phyloP scores from a whole-genome alignment of 306 rosid species.

The Betula pendula region DNA sequence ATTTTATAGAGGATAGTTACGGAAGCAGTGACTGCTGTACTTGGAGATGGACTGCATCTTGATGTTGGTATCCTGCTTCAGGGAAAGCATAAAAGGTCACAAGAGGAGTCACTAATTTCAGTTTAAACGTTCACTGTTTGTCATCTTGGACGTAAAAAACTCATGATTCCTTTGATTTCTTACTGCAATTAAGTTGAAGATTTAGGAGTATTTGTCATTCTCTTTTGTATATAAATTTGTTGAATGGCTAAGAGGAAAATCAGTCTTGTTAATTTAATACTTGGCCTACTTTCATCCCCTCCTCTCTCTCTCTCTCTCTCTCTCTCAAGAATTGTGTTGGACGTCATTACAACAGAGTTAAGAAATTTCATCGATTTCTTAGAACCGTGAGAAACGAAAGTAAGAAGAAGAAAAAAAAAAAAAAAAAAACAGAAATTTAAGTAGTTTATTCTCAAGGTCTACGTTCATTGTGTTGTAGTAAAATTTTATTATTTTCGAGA shows the following conservation, averaged over 20 bases:
- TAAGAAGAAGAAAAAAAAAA: no score
- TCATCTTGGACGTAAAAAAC: neutral
- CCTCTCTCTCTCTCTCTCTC: no score
- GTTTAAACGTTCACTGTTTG: neutral
- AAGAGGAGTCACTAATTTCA: neutral
- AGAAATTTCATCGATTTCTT: no score
- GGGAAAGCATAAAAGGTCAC: constrained; percentile 73
- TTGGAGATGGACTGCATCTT: constrained; percentile 73
- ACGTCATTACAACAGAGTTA: no score
- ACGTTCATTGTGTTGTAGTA: no score
- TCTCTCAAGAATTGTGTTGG: no score
- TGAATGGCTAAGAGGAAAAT: neutral
- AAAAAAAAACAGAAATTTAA: no score
- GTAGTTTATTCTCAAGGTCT: no score
- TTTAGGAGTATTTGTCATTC: neutral
- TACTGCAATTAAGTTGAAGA: neutral
- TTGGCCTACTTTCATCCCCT: no score
- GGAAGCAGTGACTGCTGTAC: constrained; percentile 67
- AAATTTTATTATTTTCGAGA: no score
- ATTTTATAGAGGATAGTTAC: constrained; percentile 53
- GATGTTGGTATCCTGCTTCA: constrained; percentile 74
- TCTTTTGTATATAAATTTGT: neutral
- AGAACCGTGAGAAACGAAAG: no score
- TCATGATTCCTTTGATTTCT: neutral
- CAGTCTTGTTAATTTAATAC: no score